phyloP scores from a whole-genome alignment of 1,284 basidiomycete species.

The Ceratobasidium sp. region DNA sequence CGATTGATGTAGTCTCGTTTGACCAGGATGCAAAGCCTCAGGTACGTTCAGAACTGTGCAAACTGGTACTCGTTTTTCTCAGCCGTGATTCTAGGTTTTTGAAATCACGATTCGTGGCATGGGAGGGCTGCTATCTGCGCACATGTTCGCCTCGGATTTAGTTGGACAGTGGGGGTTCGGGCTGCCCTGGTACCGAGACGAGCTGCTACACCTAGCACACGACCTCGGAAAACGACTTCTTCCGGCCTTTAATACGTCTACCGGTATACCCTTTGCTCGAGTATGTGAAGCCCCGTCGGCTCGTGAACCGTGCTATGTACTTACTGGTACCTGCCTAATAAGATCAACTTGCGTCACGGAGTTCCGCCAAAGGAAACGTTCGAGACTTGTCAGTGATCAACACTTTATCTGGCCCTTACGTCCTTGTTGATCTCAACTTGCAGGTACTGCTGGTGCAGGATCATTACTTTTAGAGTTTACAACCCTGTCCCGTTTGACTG shows the following conservation, averaged over 20 bases:
- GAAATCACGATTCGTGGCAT: slow-evolving; percentile 91
- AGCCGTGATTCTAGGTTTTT: slow-evolving; percentile 66
- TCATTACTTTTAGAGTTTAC: slow-evolving; percentile 93
- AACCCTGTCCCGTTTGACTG: slow-evolving; percentile 88
- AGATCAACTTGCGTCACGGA: slow-evolving; percentile 84
- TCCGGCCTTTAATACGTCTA: slow-evolving; percentile 89
- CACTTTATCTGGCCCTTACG: background rate
- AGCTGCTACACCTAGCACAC: slow-evolving; percentile 78
- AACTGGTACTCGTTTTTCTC: background rate
- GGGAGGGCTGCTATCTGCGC: slow-evolving; percentile 88
- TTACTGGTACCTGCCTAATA: slow-evolving; percentile 19
- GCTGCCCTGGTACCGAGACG: slow-evolving; percentile 54
- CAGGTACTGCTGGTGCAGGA: slow-evolving; percentile 91
- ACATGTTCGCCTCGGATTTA: slow-evolving; percentile 77
- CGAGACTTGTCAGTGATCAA: slow-evolving; percentile 75
- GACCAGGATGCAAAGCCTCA: slow-evolving; percentile 92
- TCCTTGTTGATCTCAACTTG: slow-evolving; percentile 37
- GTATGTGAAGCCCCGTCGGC: slow-evolving; percentile 60
- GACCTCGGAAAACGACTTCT: slow-evolving; percentile 87
- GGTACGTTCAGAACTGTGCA: slow-evolving; percentile 47
- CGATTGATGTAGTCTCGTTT: slow-evolving; percentile 83
- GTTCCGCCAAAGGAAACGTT: slow-evolving; percentile 75
- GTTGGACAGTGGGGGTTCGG: slow-evolving; percentile 68
- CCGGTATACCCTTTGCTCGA: slow-evolving; percentile 90
- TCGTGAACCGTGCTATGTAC: background rate